A percentile compares a stretch with the other conserved stretches of the same genome.
Conservation (phyloP, 768 basidiomycete genomes). For the Trichaptum fuscoviolaceum region DNA sequence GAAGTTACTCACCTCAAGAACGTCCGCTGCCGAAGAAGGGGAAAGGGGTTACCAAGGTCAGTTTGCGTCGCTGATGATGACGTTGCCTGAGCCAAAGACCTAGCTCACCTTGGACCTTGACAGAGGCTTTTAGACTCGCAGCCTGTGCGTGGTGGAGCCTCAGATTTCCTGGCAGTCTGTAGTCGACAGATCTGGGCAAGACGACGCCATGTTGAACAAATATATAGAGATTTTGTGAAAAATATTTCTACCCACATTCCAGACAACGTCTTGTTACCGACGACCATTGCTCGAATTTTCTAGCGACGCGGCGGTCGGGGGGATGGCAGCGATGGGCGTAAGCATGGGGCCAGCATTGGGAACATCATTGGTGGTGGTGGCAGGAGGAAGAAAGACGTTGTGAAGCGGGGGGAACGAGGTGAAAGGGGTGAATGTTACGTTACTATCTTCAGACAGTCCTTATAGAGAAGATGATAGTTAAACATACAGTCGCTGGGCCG, state of each 20-base stretch:
- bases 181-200: slow-evolving; percentile 49
- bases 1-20: slow-evolving; percentile 59
- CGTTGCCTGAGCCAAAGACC: slow-evolving; percentile 7
- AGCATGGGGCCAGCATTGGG: not conserved
- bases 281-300: slow-evolving; percentile 77
- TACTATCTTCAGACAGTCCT: not conserved
- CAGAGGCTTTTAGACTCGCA: slow-evolving; percentile 62
- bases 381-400: not conserved
- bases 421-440: not conserved
- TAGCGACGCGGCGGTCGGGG: slow-evolving; percentile 21
- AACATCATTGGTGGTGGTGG: not conserved
- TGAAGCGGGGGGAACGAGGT: not conserved
- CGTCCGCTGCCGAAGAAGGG: slow-evolving; percentile 48
- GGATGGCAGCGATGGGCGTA: not conserved
- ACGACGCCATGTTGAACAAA: not conserved
- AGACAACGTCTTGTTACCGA: slow-evolving; percentile 70
- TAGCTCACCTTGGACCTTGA: slow-evolving; percentile 62
- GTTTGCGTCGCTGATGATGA: not conserved
- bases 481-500: slow-evolving; percentile 68
- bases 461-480: not conserved
- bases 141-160: slow-evolving; percentile 69
- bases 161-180: slow-evolving; percentile 57
- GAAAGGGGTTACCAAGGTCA: not conserved
- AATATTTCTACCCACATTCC: slow-evolving; percentile 45
- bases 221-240: not conserved